These are phyloP conservation scores for Pseudogymnoascus sp. DNA, from an alignment of 2,329 filamentous ascomycete species.

Conservation along the genomic window DNA sequence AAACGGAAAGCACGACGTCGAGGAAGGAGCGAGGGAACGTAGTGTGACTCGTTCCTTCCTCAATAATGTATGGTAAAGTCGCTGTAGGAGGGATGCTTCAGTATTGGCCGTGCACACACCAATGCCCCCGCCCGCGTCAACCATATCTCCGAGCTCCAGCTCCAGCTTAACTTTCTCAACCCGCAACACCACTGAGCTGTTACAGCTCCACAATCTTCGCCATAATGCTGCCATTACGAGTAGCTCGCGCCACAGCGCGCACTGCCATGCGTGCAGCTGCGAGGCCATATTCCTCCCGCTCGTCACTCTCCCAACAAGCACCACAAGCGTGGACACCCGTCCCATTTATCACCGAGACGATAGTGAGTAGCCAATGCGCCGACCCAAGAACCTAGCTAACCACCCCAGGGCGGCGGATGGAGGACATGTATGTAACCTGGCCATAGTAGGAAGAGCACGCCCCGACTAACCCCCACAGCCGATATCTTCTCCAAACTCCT, in stretches of 20 bases:
- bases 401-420: slow-evolving; percentile 62
- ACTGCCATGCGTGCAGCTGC: slow-evolving; percentile 20
- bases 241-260: slow-evolving; percentile 24
- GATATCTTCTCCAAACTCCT: slow-evolving; percentile 78
- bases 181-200: neutral
- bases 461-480: slow-evolving; percentile 42
- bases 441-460: slow-evolving; percentile 23
- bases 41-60: neutral
- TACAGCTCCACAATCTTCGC: neutral
- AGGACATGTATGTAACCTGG: slow-evolving; percentile 59
- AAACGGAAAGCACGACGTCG: neutral
- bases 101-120: neutral
- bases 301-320: slow-evolving; percentile 21
- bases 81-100: neutral
- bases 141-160: neutral
- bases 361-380: slow-evolving; percentile 41
- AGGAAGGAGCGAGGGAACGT: slow-evolving; percentile 1
- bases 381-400: slow-evolving; percentile 20
- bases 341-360: slow-evolving; percentile 49
- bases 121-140: neutral
- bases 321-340: slow-evolving; percentile 39
- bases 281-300: slow-evolving; percentile 23
- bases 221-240: slow-evolving; percentile 25
- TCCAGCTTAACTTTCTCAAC: neutral
- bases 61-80: neutral